phyloP scores from a whole-genome alignment of 768 basidiomycete genomes.

The Grammothele lineata region DNA sequence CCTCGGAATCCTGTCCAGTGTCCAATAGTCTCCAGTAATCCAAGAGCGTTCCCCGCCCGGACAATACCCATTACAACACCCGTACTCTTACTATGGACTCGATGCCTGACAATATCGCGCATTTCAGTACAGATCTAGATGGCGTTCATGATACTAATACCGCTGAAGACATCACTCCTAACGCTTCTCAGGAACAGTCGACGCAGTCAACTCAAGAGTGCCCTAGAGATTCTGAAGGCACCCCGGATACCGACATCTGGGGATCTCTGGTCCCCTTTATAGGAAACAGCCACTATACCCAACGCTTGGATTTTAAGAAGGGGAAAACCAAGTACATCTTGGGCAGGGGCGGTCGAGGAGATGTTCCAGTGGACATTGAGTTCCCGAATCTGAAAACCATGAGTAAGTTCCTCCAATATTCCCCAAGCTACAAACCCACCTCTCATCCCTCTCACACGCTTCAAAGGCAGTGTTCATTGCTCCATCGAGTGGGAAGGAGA shows the following conservation, averaged over 20 bases:
- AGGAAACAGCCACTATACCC: slow-evolving; percentile 33
- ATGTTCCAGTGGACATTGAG: slow-evolving; percentile 16
- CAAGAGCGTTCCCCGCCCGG: too few species aligned
- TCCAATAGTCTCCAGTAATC: too few species aligned
- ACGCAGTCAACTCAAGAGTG: slow-evolving; percentile 34
- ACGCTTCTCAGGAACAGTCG: too few species aligned
- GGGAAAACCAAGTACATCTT: slow-evolving; percentile 42
- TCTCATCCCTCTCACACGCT: not conserved
- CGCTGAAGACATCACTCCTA: too few species aligned
- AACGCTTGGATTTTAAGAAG: slow-evolving; percentile 57
- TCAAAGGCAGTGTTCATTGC: slow-evolving; percentile 45
- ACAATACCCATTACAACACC: too few species aligned
- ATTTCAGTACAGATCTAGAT: too few species aligned
- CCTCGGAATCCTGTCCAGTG: too few species aligned
- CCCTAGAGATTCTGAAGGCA: slow-evolving; percentile 21
- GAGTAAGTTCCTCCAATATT: too few species aligned
- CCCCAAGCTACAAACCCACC: too few species aligned
- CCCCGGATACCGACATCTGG: slow-evolving; percentile 42
- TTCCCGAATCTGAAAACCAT: not conserved
- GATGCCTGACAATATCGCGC: too few species aligned
- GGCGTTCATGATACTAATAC: too few species aligned
- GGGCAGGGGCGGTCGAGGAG: slow-evolving; percentile 51
- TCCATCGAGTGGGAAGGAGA: slow-evolving; percentile 51
- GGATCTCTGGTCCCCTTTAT: slow-evolving; percentile 55
- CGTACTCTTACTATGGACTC: too few species aligned